phyloP scores from a whole-genome alignment of 2,329 filamentous ascomycete species.

The Chaetothyriales sp. region DNA sequence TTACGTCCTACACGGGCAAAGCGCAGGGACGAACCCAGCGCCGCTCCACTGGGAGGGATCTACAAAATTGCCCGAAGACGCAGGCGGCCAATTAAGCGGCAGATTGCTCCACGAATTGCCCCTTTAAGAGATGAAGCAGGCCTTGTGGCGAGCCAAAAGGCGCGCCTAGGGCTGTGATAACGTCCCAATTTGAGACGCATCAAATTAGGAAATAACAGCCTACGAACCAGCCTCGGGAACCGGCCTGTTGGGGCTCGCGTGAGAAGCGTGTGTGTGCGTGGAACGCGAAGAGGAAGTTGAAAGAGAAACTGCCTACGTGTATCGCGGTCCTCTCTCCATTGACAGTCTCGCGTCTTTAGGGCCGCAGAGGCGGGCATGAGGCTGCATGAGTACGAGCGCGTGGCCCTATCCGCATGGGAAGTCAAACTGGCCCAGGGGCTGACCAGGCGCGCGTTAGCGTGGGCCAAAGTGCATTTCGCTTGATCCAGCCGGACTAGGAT shows the following conservation, averaged over 20 bases:
- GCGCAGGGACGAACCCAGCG: background rate
- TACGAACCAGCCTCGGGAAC: background rate
- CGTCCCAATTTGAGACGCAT: background rate
- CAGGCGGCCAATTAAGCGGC: background rate
- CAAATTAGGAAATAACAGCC: background rate
- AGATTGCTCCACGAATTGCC: background rate
- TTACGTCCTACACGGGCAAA: background rate
- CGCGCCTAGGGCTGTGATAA: background rate
- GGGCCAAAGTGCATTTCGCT: background rate
- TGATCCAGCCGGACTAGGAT: background rate
- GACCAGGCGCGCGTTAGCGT: background rate
- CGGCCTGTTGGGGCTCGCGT: background rate
- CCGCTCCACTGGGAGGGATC: background rate
- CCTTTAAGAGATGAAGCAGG: background rate
- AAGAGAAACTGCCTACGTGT: background rate
- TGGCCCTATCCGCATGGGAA: background rate
- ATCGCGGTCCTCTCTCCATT: background rate
- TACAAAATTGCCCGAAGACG: background rate
- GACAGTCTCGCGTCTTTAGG: background rate
- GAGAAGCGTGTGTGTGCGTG: no score
- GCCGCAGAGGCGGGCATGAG: background rate
- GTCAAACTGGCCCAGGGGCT: background rate
- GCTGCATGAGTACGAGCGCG: background rate
- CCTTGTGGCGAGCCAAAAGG: background rate
- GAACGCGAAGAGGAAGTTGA: background rate